A percentile compares a stretch with the other conserved stretches of the same genome.
These are phyloP conservation scores for Fusarium subtropicale DNA, from an alignment of 2,329 filamentous ascomycete species.

Conservation along the genomic window DNA sequence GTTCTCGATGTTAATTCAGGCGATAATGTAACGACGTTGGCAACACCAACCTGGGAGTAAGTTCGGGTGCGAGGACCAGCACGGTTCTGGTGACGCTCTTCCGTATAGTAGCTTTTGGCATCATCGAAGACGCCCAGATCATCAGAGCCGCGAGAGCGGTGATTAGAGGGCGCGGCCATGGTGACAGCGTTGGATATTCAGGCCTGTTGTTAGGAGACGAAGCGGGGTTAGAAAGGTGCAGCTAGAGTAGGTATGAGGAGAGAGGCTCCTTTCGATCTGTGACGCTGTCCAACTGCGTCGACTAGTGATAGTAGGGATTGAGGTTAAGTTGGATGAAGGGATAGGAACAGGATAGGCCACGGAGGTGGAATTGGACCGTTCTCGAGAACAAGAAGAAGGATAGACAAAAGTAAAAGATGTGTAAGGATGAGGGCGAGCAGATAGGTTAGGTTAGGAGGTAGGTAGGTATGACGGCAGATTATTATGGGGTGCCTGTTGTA, in stretches of 20 bases:
- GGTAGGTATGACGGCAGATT: conserved; percentile 39
- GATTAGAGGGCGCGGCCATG: conserved; percentile 48
- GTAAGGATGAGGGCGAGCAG: conserved; percentile 31
- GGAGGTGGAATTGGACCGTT: conserved; percentile 28
- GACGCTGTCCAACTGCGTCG: conserved; percentile 22
- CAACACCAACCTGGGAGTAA: conserved; percentile 63
- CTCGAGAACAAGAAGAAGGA: conserved; percentile 36
- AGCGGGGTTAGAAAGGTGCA: conserved; percentile 15
- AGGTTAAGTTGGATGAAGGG: background rate
- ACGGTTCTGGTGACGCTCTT: conserved; percentile 65
- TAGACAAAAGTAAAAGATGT: conserved; percentile 29
- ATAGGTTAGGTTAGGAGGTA: conserved; percentile 1
- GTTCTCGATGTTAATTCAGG: conserved; percentile 45
- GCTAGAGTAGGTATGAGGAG: background rate
- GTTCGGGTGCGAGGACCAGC: conserved; percentile 65
- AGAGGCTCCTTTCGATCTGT: conserved; percentile 10
- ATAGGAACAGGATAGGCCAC: conserved; percentile 5
- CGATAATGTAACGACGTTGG: background rate
- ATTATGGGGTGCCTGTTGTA: conserved; percentile 21
- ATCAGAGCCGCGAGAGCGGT: conserved; percentile 54
- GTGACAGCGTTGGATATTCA: conserved; percentile 12
- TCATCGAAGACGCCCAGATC: conserved; percentile 67
- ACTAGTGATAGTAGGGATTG: conserved; percentile 16
- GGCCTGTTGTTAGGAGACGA: conserved; percentile 17
- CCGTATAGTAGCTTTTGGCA: conserved; percentile 69